These are phyloP conservation scores for Candida methanosorbosa DNA, from an alignment of 805 yeast genomes.

Conservation along the genomic window DNA sequence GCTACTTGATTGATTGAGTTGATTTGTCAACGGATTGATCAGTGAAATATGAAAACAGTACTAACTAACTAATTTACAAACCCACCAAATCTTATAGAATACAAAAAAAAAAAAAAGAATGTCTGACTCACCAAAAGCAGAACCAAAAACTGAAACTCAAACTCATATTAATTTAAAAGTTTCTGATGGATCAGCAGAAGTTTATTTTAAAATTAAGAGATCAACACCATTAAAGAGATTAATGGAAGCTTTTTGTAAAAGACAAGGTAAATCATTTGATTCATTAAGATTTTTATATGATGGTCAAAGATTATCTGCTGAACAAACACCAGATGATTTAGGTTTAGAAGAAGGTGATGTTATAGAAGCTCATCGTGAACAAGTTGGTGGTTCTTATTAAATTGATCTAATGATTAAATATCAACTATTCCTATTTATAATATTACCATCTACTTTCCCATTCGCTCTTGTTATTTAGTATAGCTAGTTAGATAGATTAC, in stretches of 20 bases:
- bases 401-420: no score
- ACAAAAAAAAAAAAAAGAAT: constrained; percentile 6
- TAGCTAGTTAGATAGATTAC: not conserved
- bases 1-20: no score
- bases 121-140: constrained; percentile 41
- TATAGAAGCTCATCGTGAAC: constrained; percentile 96
- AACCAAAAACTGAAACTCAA: constrained; percentile 29
- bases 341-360: constrained; percentile 95
- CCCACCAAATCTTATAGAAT: no score
- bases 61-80: no score
- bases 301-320: constrained; percentile 83
- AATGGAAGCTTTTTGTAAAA: constrained; percentile 96
- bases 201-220: constrained; percentile 90
- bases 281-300: constrained; percentile 86
- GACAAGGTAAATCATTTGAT: constrained; percentile 85
- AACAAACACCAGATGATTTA: constrained; percentile 85
- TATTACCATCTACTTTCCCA: no score
- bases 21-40: no score
- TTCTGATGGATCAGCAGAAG: constrained; percentile 88
- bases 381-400: constrained; percentile 60
- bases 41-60: no score
- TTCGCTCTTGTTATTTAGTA: no score
- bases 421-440: no score
- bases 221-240: constrained; percentile 87
- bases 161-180: constrained; percentile 92